Base-by-base conservation (phyloP, 305 asterid genomes). In the Fraxinus nigra region DNA sequence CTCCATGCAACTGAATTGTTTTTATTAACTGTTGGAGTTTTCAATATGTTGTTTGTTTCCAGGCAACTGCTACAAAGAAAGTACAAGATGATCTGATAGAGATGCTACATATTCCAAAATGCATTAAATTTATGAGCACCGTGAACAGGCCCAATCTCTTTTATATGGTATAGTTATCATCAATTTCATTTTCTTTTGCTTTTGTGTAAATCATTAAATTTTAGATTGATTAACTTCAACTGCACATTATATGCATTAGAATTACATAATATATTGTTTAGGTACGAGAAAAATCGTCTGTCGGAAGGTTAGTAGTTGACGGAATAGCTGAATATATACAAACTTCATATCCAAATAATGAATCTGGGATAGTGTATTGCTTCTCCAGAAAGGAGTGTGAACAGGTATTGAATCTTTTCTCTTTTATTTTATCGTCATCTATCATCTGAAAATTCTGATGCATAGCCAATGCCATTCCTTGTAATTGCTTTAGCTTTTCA, bases 311-410 rank as follows among this genome's bases (percentile, higher is more conserved):
- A 11, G 97, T 86, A 35, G 87, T 93, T 70, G 99, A 95, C 85
- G 96, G 90, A 86, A 93, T 95, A 82, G 90, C 98, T 83, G 97
- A 92, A 82, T 95, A 87, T 82, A 87, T 95, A 80, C 94, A 82
- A 90, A 83, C 89, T 24, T 92, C 97, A 77, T 92, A 90, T 88
- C 97, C 98, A 83, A 92, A 90, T 81, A 92, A 91, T 78, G 99
- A 95, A 89, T 93, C 98, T 80, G 99, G 99, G 85, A 95, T 95
- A 78, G 97, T 95, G 24, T 95, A 95, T 89, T 95, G 99, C 89
- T 95, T 95, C 89, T 92, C 99, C 82, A 91, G 99, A 73, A 95
- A 92, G 91, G 99, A 95, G 87, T 95, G 99, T 72, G 99, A 95
- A 85, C 99, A 92, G 96, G 99, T 94, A 78, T 75, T 78, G 83